Evolutionary conservation across 495 filamentous ascomycete species (phyloP).

Genomic region (Cladorrhinum samala): DNA sequence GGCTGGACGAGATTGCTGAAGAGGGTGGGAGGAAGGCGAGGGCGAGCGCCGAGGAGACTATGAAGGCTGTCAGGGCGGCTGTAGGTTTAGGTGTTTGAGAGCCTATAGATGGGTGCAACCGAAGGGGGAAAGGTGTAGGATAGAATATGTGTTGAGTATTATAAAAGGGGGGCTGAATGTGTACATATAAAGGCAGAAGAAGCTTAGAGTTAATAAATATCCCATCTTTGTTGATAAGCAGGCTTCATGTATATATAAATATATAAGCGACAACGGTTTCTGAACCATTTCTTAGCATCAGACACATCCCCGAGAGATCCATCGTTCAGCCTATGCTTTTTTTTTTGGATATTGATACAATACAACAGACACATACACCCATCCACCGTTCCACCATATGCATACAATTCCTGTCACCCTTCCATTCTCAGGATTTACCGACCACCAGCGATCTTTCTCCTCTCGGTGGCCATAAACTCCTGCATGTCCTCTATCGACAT

Average conservation of each 20-base stretch:
- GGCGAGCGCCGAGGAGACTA: conserved; percentile 59
- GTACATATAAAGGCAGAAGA: not conserved
- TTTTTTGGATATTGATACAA: conserved; percentile 2
- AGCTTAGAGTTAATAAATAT: too few species aligned
- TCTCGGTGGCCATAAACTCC: conserved; percentile 49
- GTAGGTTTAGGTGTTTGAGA: conserved; percentile 47
- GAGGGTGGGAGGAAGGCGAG: conserved; percentile 56
- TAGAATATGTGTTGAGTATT: too few species aligned
- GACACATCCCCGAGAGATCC: too few species aligned
- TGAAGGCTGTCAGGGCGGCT: conserved; percentile 54
- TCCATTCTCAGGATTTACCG: conserved; percentile 8
- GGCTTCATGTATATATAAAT: not conserved
- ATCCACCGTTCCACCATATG: conserved; percentile 3
- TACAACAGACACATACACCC: not conserved
- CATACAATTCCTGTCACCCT: conserved; percentile 14
- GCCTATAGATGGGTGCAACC: not conserved
- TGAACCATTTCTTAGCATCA: not conserved
- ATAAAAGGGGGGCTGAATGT: too few species aligned
- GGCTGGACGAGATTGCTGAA: conserved; percentile 52
- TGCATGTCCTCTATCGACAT: conserved; percentile 45
- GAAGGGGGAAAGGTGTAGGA: not conserved
- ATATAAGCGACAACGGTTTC: not conserved
- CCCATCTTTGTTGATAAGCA: too few species aligned
- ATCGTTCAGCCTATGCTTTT: too few species aligned
- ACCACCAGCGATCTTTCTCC: conserved; percentile 32